Percentiles rank a stretch among this genome's conserved stretches.
Evolutionary conservation across 176 grass and related monocot species (phyloP).

Genomic region (Oryza australiensis): DNA sequence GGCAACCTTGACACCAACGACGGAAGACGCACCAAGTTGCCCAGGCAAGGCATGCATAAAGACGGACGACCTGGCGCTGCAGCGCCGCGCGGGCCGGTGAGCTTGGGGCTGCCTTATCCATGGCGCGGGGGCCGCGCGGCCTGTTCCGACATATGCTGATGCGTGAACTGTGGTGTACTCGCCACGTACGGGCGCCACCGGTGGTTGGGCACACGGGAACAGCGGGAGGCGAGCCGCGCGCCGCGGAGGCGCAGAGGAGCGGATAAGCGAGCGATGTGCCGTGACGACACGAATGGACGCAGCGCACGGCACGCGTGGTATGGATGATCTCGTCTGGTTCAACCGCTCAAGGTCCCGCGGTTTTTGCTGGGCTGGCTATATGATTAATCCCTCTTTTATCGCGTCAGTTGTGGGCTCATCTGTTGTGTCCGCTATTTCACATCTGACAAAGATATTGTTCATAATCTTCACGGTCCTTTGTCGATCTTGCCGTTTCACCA

Average conservation of each 20-base stretch:
- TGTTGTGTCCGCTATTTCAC: background rate
- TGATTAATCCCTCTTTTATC: background rate
- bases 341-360: background rate
- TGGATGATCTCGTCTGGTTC: background rate
- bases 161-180: background rate
- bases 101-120: background rate
- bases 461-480: background rate
- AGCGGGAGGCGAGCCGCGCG: background rate
- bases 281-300: background rate
- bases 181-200: background rate
- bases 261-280: background rate
- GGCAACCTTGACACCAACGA: background rate
- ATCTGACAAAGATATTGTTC: background rate
- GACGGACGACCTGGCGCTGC: constrained; percentile 8
- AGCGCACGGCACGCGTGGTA: background rate
- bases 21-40: background rate
- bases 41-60: background rate
- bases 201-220: background rate
- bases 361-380: background rate
- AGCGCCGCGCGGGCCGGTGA: background rate
- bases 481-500: too few species aligned
- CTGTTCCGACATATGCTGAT: background rate
- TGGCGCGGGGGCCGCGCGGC: background rate
- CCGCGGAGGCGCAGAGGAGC: background rate
- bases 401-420: background rate